phyloP scores from a whole-genome alignment of 2,329 filamentous ascomycete species.

The Thermoascus crustaceus region DNA sequence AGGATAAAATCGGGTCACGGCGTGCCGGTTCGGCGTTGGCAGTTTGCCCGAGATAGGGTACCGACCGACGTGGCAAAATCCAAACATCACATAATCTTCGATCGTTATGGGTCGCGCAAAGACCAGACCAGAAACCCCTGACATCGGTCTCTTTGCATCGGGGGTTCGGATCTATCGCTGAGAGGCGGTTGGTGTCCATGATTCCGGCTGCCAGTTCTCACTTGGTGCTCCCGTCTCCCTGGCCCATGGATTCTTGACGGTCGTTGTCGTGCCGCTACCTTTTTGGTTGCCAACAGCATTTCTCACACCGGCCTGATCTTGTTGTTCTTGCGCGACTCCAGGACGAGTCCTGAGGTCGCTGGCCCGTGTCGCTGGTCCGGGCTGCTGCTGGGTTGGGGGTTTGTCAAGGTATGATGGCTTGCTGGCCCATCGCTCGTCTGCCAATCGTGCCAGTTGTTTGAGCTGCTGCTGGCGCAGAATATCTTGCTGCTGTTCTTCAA shows the following conservation, averaged over 20 bases:
- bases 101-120: not conserved
- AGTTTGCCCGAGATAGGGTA: not conserved
- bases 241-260: slow-evolving; percentile 49
- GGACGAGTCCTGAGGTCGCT: slow-evolving; percentile 33
- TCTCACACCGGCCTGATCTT: slow-evolving; percentile 20
- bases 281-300: slow-evolving; percentile 21
- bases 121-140: not conserved
- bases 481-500: slow-evolving; percentile 53
- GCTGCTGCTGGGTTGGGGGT: slow-evolving; percentile 44
- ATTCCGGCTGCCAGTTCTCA: slow-evolving; percentile 59
- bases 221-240: slow-evolving; percentile 48
- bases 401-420: slow-evolving; percentile 52
- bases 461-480: slow-evolving; percentile 49
- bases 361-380: slow-evolving; percentile 37
- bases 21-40: not conserved
- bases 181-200: slow-evolving; percentile 49
- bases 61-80: not conserved
- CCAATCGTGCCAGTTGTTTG: slow-evolving; percentile 50
- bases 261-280: slow-evolving; percentile 8
- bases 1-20: not conserved
- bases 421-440: slow-evolving; percentile 54
- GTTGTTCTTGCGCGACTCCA: slow-evolving; percentile 23
- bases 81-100: slow-evolving; percentile 3
- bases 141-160: not conserved
- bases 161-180: slow-evolving; percentile 28